Conservation (phyloP, 306 rosid species). For the Calophaca sinica region DNA sequence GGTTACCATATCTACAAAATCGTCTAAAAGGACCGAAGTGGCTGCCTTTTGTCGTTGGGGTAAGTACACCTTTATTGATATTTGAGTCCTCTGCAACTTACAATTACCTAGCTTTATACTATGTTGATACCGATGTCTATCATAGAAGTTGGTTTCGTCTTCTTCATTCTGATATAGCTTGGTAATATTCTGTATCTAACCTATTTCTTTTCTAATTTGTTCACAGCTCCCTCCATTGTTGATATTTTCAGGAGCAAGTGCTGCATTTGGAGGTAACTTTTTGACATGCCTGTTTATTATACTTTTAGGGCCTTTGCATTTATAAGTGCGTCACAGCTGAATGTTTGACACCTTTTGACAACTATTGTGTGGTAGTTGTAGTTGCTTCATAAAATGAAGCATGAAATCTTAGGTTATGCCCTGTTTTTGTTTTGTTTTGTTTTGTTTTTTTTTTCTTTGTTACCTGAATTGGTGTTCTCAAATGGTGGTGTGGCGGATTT, state of each 20-base stretch:
- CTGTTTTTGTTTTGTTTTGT: background rate
- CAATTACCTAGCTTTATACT: constrained; percentile 7
- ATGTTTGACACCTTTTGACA: constrained; percentile 18
- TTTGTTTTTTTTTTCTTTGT: background rate
- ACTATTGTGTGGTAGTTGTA: background rate
- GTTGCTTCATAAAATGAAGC: background rate
- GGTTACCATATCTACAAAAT: constrained; percentile 83
- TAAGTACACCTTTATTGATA: constrained; percentile 49
- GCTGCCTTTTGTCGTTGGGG: constrained; percentile 96
- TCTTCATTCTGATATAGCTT: constrained; percentile 27
- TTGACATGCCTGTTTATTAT: background rate
- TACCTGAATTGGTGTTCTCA: constrained; percentile 18
- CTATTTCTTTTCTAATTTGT: constrained; percentile 31
- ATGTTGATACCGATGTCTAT: constrained; percentile 26
- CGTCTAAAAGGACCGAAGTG: constrained; percentile 93
- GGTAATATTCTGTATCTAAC: constrained; percentile 36
- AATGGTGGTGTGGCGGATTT: background rate
- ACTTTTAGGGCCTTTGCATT: background rate
- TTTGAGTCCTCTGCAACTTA: constrained; percentile 33
- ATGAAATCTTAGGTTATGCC: constrained; percentile 17
- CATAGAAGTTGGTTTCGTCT: constrained; percentile 37
- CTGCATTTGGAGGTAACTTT: constrained; percentile 87
- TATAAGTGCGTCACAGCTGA: background rate
- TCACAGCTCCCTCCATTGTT: constrained; percentile 85
- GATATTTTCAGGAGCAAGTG: constrained; percentile 77